Base-by-base conservation (phyloP, 202 grass and related monocot species). In the Cymbopogon flexuosus region DNA sequence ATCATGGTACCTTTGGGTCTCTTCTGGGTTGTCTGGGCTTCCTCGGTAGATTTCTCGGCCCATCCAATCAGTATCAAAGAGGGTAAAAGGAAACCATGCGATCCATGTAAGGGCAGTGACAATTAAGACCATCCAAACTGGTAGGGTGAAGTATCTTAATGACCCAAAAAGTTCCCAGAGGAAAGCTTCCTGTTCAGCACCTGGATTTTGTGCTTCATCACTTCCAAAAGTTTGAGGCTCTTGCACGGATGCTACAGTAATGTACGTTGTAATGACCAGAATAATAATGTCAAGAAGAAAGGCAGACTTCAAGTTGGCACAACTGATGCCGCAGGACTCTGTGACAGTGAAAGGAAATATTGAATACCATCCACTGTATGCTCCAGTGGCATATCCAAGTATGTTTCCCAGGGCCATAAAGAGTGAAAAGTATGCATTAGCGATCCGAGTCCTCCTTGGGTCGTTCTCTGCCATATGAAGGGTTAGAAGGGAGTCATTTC, bases 1-100 rank as follows among this genome's bases (percentile, higher is more conserved):
- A 72, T 79, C 68, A 72, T 95, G 92, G 81, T 99, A 95, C 18
- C 35, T 79, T 62, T 89, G 82, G 19, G 60, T 80, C 77, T 80
- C 65, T 40, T 24, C 67, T 42, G 89, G 84, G 43, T 76, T 74
- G 12, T 91, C 89, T 42, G 96, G 92, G 77, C 90, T 87, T 68
- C 96, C 90, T 35, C 87, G 80, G 54, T 93, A 99, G 56, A 99
- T 93, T 75, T 99, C 92, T 33, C 90, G 86, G 15, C 96, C 96
- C 92, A 99, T 93, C 92, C 92, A 99, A 88, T 99, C 96, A 33
- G 90, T 99, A 52, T 99, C 87, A 62, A 99, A 98, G 64, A 99
- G 87, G 72, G 91, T 89, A 73, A 95, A 95, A 21, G 92, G 92
- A 64, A 93, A 95, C 90, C 92, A 95, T 31, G 90, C 96, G 10